Conservation (phyloP, 2,329 filamentous ascomycete species). For the Calonectria pseudoreteaudii region DNA sequence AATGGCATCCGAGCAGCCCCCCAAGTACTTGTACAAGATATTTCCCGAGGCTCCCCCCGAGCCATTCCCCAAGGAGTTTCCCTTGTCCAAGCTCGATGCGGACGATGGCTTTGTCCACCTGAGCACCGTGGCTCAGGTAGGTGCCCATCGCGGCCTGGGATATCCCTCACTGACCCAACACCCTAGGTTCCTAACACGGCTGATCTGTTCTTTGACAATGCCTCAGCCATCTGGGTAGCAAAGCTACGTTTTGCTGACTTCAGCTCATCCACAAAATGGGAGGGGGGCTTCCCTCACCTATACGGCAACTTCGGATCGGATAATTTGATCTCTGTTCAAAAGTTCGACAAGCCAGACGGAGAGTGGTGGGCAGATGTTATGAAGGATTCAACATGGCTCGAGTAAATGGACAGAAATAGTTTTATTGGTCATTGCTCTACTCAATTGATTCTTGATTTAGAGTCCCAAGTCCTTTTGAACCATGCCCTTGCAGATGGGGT, state of each 20-base stretch:
- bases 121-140: constrained; percentile 66
- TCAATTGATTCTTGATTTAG: constrained; percentile 27
- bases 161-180: neutral
- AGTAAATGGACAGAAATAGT: constrained; percentile 37
- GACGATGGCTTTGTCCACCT: constrained; percentile 73
- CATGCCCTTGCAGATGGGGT: constrained; percentile 90
- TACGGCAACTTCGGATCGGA: constrained; percentile 67
- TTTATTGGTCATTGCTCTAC: neutral
- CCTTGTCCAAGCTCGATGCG: constrained; percentile 69
- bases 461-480: constrained; percentile 83
- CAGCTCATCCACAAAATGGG: constrained; percentile 63
- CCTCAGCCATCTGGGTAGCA: constrained; percentile 59
- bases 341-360: constrained; percentile 58
- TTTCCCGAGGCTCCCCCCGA: constrained; percentile 63
- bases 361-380: constrained; percentile 63
- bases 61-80: constrained; percentile 65
- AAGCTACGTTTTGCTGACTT: constrained; percentile 65
- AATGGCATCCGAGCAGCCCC: constrained; percentile 48
- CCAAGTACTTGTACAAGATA: constrained; percentile 71
- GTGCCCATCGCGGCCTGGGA: neutral
- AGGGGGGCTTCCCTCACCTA: constrained; percentile 69
- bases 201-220: constrained; percentile 56
- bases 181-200: constrained; percentile 58
- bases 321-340: constrained; percentile 61
- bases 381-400: constrained; percentile 54